Base-by-base conservation (phyloP, 192 early-diverging fungal genomes). In the Gaertneriomyces sp. region DNA sequence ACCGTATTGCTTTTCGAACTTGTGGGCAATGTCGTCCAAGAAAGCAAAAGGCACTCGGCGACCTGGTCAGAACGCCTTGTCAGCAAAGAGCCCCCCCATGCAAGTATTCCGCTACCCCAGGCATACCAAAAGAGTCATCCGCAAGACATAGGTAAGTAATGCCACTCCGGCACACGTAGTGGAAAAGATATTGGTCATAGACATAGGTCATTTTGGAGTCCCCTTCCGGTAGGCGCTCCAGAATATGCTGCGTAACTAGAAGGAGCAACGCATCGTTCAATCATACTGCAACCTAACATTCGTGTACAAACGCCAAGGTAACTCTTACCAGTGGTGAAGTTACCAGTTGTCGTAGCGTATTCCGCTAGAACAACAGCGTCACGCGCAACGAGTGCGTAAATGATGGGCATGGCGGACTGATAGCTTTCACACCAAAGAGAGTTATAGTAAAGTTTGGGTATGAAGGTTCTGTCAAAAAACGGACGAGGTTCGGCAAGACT, bases 121-220 rank as follows among this genome's bases (percentile, higher is more conserved):
- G 60, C 85, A 46, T 43, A 78, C 82, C 85, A 55, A 87, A 86
- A 53, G 77, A 70, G 74, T 84, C 81, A 61, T 86, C 94, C 7
- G 91, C 90, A 82, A 94, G 88, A 72, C 91, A 93, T 73, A 96
- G 83, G 69, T 91, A 96, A 6, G 89, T 90, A 45, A 92, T 69
- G 11, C 88, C 88, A 76, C 85, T 81, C 66, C 87, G 80, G 60
- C 82, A 87, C 55, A 94, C 90, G 70, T 93, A 91, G 74, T 96
- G 94, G 75, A 96, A 96, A 8, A 94, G 83, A 68, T 90, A 93
- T 74, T 84, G 71, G 77, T 96, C 94, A 71, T 93, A 94, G 33
- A 93, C 90, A 69, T 93, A 96, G 4, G 94, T 93, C 53, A 96
- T 76, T 69, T 93, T 93, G 40, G 90, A 90, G 75, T 96, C 89